Evolutionary conservation across 2,329 filamentous ascomycete genomes (phyloP).

Genomic region (Fusarium tupiense): DNA sequence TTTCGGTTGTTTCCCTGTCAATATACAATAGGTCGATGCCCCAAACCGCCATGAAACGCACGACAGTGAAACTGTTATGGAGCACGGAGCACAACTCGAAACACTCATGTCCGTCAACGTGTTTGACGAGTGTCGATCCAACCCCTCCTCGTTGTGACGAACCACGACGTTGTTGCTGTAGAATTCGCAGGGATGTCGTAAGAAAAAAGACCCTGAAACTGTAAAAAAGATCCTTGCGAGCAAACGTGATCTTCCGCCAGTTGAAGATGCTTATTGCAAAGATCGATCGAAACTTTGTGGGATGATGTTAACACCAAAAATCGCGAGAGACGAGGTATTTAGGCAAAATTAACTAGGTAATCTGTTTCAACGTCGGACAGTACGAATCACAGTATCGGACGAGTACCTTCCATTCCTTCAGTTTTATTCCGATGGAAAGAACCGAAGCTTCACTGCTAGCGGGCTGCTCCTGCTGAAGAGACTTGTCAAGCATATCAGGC

Average conservation of each 20-base stretch:
- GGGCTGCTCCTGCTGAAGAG: background rate
- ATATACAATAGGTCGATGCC: constrained; percentile 18
- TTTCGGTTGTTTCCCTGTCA: constrained; percentile 29
- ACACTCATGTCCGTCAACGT: constrained; percentile 18
- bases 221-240: constrained; percentile 3
- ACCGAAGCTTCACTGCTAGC: background rate
- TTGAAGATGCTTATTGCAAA: background rate
- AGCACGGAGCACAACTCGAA: constrained; percentile 29
- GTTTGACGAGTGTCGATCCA: constrained; percentile 37
- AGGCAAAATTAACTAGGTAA: background rate
- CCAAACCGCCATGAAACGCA: constrained; percentile 36
- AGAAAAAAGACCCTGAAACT: constrained; percentile 20
- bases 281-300: background rate
- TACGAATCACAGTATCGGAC: background rate
- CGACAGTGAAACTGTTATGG: constrained; percentile 27
- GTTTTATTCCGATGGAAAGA: background rate
- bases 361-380: background rate
- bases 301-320: background rate
- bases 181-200: constrained; percentile 15
- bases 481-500: background rate
- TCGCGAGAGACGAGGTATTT: background rate
- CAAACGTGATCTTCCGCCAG: background rate
- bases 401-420: background rate
- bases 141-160: constrained; percentile 9
- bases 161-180: constrained; percentile 4